Evolutionary conservation across 768 basidiomycete species (phyloP), one percentile per base, ranked within the genome.

Genomic region (Boletus tomentosulus): DNA sequence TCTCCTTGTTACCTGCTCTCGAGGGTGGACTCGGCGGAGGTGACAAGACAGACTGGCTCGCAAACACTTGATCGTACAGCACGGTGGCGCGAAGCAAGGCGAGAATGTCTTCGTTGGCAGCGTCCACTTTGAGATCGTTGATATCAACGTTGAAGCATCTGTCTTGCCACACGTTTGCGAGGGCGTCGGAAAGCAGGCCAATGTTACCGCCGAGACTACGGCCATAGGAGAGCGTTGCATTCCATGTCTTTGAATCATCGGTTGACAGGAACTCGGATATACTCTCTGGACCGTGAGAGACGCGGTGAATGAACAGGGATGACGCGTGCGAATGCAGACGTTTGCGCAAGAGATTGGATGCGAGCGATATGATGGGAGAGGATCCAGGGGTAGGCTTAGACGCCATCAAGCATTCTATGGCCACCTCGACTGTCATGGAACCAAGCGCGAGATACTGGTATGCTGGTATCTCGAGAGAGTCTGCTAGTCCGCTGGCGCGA

Each of bases 1-100:
- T 33, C 11, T 5, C 31, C 31, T 33, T 33, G 31, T 33, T 11
- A 11, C 31, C 48, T 16, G 33, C 43, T 42, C 46, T 57, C 35
- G 66, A 63, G n/a, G 76, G 74, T 4, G 82, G 81, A 43, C 73
- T 82, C 1, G 85, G 83, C 10, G 85, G 84, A 4, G 84, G 85
- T 27, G 83, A 85, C 51, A 83, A 67, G 38, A 83, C 63, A 13
- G 69, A 66, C 34, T 61, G 62, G 8, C 64, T 57, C 16, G 76
- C 71, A 68, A 89, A 90, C 48, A 87, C 75, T 43, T 75, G 78
- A 7, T 78, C 75, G 60, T 85, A 86, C 25, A 89, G 69, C 30
- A 85, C 72, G 42, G 85, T 72, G 39, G 86, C 84, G 39, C 71
- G 76, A 43, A 89, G 70, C 24, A 90, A 70, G 19, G 77, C 71